Evolutionary conservation across 352 stramenopile species (phyloP).

Genomic region (Pythium pyrilobum): DNA sequence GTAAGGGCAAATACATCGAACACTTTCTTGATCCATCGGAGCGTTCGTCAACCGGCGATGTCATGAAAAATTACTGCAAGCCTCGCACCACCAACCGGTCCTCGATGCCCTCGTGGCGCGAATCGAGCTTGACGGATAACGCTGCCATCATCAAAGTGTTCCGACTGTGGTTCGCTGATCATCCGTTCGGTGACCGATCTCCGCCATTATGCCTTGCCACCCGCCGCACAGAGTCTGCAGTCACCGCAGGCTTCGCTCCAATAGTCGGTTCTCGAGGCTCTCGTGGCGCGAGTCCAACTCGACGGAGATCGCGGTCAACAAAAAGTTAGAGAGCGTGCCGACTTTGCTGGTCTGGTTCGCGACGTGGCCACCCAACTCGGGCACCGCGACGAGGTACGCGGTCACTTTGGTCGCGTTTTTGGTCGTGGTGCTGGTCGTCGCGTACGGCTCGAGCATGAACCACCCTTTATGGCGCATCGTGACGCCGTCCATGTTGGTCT

Average conservation of each 20-base stretch:
- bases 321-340: constrained; percentile 20
- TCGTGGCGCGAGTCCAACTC: constrained; percentile 6
- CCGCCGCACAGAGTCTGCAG: too few relatives aligned
- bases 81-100: constrained; percentile 5
- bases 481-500: neutral
- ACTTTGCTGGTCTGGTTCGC: constrained; percentile 16
- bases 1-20: too few relatives aligned
- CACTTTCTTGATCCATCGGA: too few relatives aligned
- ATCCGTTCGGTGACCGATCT: too few relatives aligned
- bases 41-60: too few relatives aligned
- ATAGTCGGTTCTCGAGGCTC: constrained; percentile 14
- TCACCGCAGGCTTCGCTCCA: neutral
- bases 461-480: neutral
- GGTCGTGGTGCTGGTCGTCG: neutral
- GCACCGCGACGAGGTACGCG: constrained; percentile 9
- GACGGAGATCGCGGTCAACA: constrained; percentile 7
- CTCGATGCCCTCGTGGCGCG: constrained; percentile 11
- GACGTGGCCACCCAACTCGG: constrained; percentile 11
- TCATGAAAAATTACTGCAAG: too few relatives aligned
- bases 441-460: neutral
- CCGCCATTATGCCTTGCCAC: too few relatives aligned
- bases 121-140: constrained; percentile 2
- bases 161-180: constrained; percentile 18
- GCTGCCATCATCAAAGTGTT: constrained; percentile 16
- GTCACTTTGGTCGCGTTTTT: neutral